Evolutionary conservation across 2,329 filamentous ascomycete species (phyloP), one percentile per base, ranked within the genome.

Genomic region (Ophiostoma fasciatum): DNA sequence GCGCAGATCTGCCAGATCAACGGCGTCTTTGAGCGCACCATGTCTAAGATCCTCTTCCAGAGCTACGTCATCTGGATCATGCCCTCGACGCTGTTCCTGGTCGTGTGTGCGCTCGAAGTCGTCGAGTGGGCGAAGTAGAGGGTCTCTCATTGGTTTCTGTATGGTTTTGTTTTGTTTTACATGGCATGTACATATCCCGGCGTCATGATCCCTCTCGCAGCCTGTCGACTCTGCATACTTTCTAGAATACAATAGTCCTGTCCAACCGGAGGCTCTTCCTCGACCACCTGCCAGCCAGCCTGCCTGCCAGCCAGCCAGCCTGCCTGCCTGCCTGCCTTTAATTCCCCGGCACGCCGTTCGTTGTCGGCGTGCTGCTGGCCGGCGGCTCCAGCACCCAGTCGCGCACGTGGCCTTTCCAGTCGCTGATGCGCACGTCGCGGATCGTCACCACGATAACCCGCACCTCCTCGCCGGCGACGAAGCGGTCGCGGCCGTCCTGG

Each of bases 1-100:
- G 88, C 90, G 7, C 90, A 98, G 61, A 98, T 98, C 42, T 98
- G 90, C 61, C 90, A 96, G 66, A 82, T 96, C 61, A 98, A 98
- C 58, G 80, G 80, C 44, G 90, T 98, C 9, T 98, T 84, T 56
- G 88, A 96, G 64, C 75, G 79, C 14, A 84, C 90, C 33, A 96
- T 98, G 87, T 82, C 82, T 43, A 82, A 75, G 55, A 69, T 98
- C 38, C 61, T 96, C 34, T 94, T 96, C 64, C 88, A 94, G 63
- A 94, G 88, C 60, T 93, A 93, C 53, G 84, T 98, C 41, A 78
- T 94, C 44, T 94, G 85, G 78, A 96, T 98, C 47, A 68, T 98
- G 34, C 90, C 90, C 2, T 94, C 84, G 27, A 98, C 90, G 2
- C 69, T 98, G 28, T 52, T 92, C 25, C 69, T 96, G 29, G 90